A percentile compares a stretch with the other conserved stretches of the same genome.
phyloP scores from a whole-genome alignment of 2,329 filamentous ascomycete species.

The Xylariaceae sp. region DNA sequence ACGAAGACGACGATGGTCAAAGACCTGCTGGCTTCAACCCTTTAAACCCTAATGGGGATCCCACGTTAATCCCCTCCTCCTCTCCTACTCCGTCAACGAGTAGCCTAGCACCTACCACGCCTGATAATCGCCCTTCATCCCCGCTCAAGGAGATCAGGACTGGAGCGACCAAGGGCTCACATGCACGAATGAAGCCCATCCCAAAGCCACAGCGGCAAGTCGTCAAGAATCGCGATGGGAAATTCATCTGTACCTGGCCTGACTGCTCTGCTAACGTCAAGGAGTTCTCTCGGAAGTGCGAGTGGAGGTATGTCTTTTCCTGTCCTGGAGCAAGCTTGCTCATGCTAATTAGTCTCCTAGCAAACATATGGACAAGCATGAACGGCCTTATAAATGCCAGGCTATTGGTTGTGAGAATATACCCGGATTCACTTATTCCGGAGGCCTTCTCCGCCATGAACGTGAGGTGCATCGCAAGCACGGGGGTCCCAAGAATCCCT shows the following conservation, averaged over 20 bases:
- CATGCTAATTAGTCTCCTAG: constrained; percentile 53
- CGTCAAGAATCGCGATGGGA: constrained; percentile 71
- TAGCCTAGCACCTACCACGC: constrained; percentile 28
- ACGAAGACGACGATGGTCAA: constrained; percentile 49
- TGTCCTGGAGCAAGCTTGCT: neutral
- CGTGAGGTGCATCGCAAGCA: constrained; percentile 93
- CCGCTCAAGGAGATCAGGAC: constrained; percentile 7
- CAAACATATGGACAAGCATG: constrained; percentile 99
- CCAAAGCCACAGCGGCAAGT: constrained; percentile 65
- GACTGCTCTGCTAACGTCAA: constrained; percentile 68
- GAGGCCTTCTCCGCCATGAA: constrained; percentile 86
- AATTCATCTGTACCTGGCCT: constrained; percentile 75
- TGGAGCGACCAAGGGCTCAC: constrained; percentile 5
- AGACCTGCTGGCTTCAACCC: constrained; percentile 44
- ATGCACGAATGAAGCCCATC: constrained; percentile 58
- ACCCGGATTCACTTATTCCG: constrained; percentile 93
- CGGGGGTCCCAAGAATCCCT: constrained; percentile 83
- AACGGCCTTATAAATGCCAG: constrained; percentile 87
- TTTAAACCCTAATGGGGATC: constrained; percentile 46
- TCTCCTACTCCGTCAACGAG: constrained; percentile 27
- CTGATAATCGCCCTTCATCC: constrained; percentile 1
- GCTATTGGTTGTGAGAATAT: constrained; percentile 88
- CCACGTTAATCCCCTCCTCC: constrained; percentile 28
- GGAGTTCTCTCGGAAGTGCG: constrained; percentile 82
- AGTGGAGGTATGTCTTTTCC: constrained; percentile 81